Evolutionary conservation across 495 filamentous ascomycete species (phyloP).

Genomic region (Talaromyces liani): DNA sequence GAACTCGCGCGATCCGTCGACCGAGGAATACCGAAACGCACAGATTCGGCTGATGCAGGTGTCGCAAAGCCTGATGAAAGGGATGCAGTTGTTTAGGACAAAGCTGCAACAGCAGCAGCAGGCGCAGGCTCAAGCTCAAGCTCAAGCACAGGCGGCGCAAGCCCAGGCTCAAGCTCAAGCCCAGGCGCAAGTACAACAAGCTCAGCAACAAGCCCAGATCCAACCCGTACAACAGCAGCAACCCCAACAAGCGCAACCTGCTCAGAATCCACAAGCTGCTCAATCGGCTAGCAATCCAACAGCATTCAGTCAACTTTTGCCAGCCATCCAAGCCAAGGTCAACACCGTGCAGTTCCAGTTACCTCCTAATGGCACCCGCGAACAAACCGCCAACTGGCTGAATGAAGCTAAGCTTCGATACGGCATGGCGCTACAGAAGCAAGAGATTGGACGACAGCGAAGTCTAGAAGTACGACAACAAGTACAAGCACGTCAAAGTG

Average conservation of each 20-base stretch:
- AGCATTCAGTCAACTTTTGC: slow-evolving; percentile 30
- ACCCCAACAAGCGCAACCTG: slow-evolving; percentile 11
- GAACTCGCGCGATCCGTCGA: slow-evolving; percentile 48
- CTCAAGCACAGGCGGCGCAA: slow-evolving; percentile 16
- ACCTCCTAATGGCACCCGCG: slow-evolving; percentile 37
- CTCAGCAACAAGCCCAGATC: slow-evolving; percentile 12
- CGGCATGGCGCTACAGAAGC: slow-evolving; percentile 45
- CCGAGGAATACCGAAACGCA: slow-evolving; percentile 51
- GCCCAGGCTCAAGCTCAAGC: slow-evolving; percentile 20
- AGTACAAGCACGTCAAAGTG: slow-evolving; percentile 25
- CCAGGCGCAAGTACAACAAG: slow-evolving; percentile 22
- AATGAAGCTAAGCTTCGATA: slow-evolving; percentile 45
- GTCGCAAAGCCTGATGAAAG: slow-evolving; percentile 53
- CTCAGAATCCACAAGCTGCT: slow-evolving; percentile 18
- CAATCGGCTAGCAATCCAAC: slow-evolving; percentile 34
- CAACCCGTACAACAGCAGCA: slow-evolving; percentile 17
- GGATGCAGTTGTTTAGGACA: slow-evolving; percentile 43
- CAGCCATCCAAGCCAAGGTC: slow-evolving; percentile 39
- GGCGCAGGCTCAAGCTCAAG: slow-evolving; percentile 17
- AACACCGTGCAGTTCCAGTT: slow-evolving; percentile 37
- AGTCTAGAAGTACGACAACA: slow-evolving; percentile 31
- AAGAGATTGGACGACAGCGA: slow-evolving; percentile 38
- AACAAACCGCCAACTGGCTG: slow-evolving; percentile 43
- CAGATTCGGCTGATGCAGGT: slow-evolving; percentile 59
- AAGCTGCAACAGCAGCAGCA: slow-evolving; percentile 35